Percentiles rank a stretch among this genome's conserved stretches.
Conservation (phyloP, 768 basidiomycete species). For the Lanmaoa rubissima region DNA sequence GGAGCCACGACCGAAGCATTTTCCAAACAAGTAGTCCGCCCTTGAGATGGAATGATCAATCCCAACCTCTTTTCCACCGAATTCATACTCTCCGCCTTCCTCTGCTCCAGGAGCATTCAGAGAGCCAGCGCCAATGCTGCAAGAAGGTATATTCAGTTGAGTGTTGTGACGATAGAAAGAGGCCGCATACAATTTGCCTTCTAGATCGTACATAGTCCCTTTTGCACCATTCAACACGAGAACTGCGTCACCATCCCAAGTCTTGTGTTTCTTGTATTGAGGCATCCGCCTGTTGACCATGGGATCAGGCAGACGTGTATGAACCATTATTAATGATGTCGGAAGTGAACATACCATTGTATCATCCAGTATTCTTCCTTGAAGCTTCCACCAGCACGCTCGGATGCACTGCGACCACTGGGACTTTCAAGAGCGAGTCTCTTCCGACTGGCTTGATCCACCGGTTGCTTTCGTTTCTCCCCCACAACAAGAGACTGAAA, state of each 20-base stretch:
- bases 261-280: constrained; percentile 82
- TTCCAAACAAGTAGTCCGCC: constrained; percentile 60
- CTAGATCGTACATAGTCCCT: constrained; percentile 56
- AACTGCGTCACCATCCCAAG: constrained; percentile 85
- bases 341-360: constrained; percentile 53
- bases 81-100: constrained; percentile 38
- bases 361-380: constrained; percentile 67
- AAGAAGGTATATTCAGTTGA: neutral
- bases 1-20: constrained; percentile 52
- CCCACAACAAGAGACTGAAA: constrained; percentile 18
- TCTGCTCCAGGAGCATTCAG: constrained; percentile 37
- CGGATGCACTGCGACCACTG: constrained; percentile 1
- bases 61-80: constrained; percentile 61
- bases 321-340: neutral
- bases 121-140: constrained; percentile 55
- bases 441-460: constrained; percentile 28
- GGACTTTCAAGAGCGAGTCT: constrained; percentile 27
- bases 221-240: constrained; percentile 48
- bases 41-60: constrained; percentile 57
- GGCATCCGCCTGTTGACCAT: constrained; percentile 51
- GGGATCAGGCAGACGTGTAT: neutral
- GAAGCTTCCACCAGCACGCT: constrained; percentile 11
- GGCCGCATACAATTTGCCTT: constrained; percentile 60
- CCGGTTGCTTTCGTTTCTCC: constrained; percentile 31
- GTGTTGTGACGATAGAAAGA: neutral